Evolutionary conservation across 345 rosid genomes (phyloP).

Genomic region (Salix brachista): DNA sequence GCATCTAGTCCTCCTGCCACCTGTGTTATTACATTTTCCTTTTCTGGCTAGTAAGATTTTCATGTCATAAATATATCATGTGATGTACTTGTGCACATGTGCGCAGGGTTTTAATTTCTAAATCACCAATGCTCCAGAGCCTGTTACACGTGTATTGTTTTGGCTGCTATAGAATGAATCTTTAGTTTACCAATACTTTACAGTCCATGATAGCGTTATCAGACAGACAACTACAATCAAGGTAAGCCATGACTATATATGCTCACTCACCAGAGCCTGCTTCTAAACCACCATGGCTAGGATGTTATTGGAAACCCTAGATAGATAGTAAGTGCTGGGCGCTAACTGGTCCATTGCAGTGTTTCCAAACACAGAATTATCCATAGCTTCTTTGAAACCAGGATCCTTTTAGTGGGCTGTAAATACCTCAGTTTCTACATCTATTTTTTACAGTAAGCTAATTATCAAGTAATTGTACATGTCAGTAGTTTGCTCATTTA

Average conservation of each 20-base stretch:
- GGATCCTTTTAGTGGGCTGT: background rate
- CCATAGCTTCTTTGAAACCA: background rate
- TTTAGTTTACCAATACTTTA: background rate
- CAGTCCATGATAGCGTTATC: background rate
- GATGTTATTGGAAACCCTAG: background rate
- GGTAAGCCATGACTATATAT: background rate
- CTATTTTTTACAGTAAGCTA: background rate
- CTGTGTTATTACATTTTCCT: background rate
- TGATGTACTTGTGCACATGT: background rate
- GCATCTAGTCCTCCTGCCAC: background rate
- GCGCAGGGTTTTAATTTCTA: background rate
- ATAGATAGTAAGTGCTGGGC: background rate
- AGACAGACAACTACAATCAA: background rate
- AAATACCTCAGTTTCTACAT: background rate
- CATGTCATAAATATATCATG: background rate
- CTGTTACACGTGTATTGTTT: background rate
- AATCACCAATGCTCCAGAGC: background rate
- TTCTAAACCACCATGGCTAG: background rate
- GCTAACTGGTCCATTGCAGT: background rate
- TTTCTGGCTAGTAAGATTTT: background rate
- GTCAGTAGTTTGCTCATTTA: background rate
- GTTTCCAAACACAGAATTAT: background rate
- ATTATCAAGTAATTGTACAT: background rate
- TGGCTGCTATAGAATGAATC: background rate
- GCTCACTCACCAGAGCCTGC: background rate